Conservation (phyloP, 1,284 basidiomycete species). For the Tylopilus orsonianus region DNA sequence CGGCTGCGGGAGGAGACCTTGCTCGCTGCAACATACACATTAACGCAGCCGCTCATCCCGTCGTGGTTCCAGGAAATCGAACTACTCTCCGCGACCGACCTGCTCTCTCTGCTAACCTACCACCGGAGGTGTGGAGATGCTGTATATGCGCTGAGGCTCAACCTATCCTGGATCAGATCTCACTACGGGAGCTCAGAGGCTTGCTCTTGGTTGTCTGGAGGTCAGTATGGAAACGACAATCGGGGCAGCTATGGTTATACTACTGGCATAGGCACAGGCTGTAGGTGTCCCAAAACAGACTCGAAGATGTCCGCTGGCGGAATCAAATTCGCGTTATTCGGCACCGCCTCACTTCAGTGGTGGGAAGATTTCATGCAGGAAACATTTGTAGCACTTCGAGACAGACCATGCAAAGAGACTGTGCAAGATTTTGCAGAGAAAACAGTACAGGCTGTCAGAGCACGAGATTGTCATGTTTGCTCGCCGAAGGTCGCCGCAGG, state of each 20-base stretch:
- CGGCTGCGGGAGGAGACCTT: conserved; percentile 8
- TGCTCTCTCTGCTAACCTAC: conserved; percentile 24
- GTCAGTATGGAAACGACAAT: too few species aligned
- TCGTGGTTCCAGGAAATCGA: conserved; percentile 19
- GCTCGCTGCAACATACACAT: conserved; percentile 17
- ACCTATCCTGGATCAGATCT: neutral
- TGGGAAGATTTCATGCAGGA: conserved; percentile 17
- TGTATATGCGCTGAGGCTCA: conserved; percentile 9
- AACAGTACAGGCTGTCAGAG: conserved; percentile 1
- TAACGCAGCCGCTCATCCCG: conserved; percentile 17
- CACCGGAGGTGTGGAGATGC: conserved; percentile 18
- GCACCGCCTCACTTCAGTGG: conserved; percentile 7
- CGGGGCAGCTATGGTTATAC: neutral
- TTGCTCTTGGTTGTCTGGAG: neutral
- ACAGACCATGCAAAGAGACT: conserved; percentile 17
- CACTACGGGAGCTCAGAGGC: neutral
- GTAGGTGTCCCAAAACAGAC: neutral
- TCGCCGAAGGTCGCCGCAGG: conserved; percentile 8
- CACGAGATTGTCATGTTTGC: conserved; percentile 1
- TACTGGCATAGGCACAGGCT: neutral
- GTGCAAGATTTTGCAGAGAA: neutral
- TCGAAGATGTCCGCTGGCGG: neutral
- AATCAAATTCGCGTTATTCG: neutral
- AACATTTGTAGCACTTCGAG: conserved; percentile 7
- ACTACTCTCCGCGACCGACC: conserved; percentile 18